Conservation (phyloP, 352 stramenopile genomes). For the Globisporangium splendens region DNA sequence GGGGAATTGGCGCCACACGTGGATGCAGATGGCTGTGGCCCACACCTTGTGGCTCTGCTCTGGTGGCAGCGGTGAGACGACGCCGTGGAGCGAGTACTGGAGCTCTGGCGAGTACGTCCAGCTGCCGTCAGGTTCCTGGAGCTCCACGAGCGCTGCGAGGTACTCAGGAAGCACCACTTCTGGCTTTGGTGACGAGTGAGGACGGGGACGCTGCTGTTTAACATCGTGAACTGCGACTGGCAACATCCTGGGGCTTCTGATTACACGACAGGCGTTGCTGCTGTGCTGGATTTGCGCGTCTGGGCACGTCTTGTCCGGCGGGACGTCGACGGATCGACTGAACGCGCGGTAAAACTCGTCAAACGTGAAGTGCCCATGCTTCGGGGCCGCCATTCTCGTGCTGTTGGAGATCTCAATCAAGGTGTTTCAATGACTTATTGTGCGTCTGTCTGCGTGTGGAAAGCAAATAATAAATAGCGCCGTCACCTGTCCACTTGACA, state of each 20-base stretch:
- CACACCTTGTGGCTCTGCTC: slow-evolving; percentile 55
- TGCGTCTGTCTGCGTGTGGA: too few relatives aligned
- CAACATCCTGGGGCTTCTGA: too few relatives aligned
- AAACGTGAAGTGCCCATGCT: slow-evolving; percentile 28
- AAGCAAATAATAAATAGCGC: too few relatives aligned
- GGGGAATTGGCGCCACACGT: slow-evolving; percentile 51
- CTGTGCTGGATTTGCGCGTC: neutral
- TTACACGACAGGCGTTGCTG: neutral
- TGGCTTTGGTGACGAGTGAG: slow-evolving; percentile 14
- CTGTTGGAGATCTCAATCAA: too few relatives aligned
- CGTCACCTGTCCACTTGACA: too few relatives aligned
- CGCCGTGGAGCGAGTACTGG: slow-evolving; percentile 44
- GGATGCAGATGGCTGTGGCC: slow-evolving; percentile 55
- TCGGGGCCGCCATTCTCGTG: too few relatives aligned
- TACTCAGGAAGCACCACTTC: slow-evolving; percentile 30
- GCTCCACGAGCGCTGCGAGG: slow-evolving; percentile 35
- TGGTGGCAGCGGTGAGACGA: slow-evolving; percentile 27
- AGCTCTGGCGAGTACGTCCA: slow-evolving; percentile 60
- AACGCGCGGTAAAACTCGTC: slow-evolving; percentile 71
- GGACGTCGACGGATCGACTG: slow-evolving; percentile 39
- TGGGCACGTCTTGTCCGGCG: slow-evolving; percentile 2
- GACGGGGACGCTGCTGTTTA: neutral
- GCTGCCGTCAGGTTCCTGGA: slow-evolving; percentile 62
- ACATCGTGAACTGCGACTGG: too few relatives aligned
- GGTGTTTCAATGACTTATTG: too few relatives aligned